Base-by-base conservation (phyloP, 2,329 filamentous ascomycete genomes). In the Aspergillus uvarum region DNA sequence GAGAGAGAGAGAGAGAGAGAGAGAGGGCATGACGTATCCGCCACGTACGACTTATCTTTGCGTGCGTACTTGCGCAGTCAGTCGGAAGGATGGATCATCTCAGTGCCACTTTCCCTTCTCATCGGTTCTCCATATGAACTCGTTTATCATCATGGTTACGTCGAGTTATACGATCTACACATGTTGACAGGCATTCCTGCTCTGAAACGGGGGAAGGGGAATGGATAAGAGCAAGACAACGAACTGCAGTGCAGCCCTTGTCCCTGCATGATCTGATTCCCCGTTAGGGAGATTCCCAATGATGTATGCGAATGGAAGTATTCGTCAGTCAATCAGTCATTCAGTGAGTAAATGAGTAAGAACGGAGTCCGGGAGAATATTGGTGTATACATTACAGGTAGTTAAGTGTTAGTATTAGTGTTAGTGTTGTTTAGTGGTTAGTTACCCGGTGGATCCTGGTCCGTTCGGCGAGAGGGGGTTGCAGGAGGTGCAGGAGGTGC, bases 401-500 rank as follows among this genome's bases (percentile, higher is more conserved):
- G 24, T 3, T 50, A 50, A 35, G 32, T 12, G 5, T 35, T 35
- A 35, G 26, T 16, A 12, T 12, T 12, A 4, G 12, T 16, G 32
- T 35, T 12, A 12, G 32, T 35, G 14, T 35, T 35, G 32, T 12
- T 12, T 35, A 12, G 32, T 35, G 32, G 4, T 35, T 35, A 35
- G 11, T 35, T 35, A 16, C 52, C 52, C 24, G 19, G 38, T 26
- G 53, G 53, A 55, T 55, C 53, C 53, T 55, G 26, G 53, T 55
- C 53, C 31, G 42, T 19, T 42, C 38, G 52, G n/a, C 48, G 42
- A 53, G 32, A 22, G 51, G 24, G n/a, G 38, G n/a, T 29, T 29
- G 26, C 26, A 29, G 26, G 7, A 29, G 26, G 8, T 7, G 24
- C 24, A 26, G 24, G 0, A 26, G 24, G 6, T 26, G 26, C 26